Percentiles rank a stretch among this genome's conserved stretches.
phyloP scores from a whole-genome alignment of 345 rosid species.

The Pseudoturritis turrita region DNA sequence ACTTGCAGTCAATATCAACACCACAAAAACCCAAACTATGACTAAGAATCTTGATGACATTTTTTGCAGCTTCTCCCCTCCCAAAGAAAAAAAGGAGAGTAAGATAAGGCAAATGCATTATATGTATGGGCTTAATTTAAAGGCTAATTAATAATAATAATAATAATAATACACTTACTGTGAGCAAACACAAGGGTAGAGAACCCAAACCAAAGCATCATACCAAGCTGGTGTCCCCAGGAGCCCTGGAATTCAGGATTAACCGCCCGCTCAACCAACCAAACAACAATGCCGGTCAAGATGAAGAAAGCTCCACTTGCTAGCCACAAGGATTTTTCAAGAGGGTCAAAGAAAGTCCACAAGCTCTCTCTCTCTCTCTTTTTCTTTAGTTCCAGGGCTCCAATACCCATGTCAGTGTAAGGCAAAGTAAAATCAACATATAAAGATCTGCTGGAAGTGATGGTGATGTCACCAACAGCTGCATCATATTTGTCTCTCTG shows the following conservation, averaged over 20 bases:
- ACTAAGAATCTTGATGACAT: constrained; percentile 24
- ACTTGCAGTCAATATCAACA: constrained; percentile 26
- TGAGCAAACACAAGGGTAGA: constrained; percentile 33
- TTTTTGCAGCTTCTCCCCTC: constrained; percentile 29
- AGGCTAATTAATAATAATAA: too few relatives aligned
- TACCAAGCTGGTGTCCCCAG: constrained; percentile 28
- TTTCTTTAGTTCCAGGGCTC: constrained; percentile 11
- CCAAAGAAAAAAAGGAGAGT: not conserved
- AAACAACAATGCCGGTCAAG: constrained; percentile 23
- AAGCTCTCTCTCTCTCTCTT: not conserved
- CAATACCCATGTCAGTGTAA: constrained; percentile 26
- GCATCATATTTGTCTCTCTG: constrained; percentile 28
- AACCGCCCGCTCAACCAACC: constrained; percentile 20
- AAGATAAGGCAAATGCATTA: too few relatives aligned
- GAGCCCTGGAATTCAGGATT: constrained; percentile 29
- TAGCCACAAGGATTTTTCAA: constrained; percentile 22
- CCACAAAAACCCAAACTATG: constrained; percentile 22
- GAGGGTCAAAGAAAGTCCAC: constrained; percentile 29
- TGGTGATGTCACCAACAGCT: constrained; percentile 32
- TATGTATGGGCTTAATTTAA: too few relatives aligned
- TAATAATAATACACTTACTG: constrained; percentile 5
- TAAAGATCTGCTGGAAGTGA: constrained; percentile 21
- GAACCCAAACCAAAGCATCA: constrained; percentile 32
- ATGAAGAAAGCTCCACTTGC: constrained; percentile 27
- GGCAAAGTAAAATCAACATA: constrained; percentile 27